Evolutionary conservation across 768 basidiomycete genomes (phyloP), one percentile per base, ranked within the genome.

Genomic region (Baorangia bicolor): DNA sequence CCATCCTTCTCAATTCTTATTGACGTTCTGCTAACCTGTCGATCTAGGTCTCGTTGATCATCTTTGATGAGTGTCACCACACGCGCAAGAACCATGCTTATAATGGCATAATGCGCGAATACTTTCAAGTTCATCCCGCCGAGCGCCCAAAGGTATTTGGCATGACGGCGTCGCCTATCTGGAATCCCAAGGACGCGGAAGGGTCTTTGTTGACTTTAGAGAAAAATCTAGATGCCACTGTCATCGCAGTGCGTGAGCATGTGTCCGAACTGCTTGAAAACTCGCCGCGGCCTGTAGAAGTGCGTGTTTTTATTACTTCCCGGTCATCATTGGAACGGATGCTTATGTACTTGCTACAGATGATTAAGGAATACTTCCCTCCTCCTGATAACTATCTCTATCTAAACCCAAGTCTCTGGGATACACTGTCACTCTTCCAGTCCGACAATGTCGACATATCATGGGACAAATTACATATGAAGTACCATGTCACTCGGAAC

Each of bases 121-220:
- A 85, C 65, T 84, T 78, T 57, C 76, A 76, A 50, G 75, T 68
- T 41, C 77, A 73, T 38, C 63, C 39, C 27, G 47, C 63, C 2
- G 63, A 74, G 20, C 77, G 87, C n/a, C 90, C 91, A 11, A 92
- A 90, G 67, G 78, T 96, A n/a, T 91, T 95, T 57, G 94, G 94
- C 4, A 89, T 96, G 86, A 95, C 94, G 0, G 94, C 94, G 0
- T 93, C 90, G 18, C 93, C 93, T 0, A 84, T 93, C 25, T 92
- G 88, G 87, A 89, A 90, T 58, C 78, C 83, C 13, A 86, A 82
- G 58, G 81, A 91, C 49, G 84, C 90, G 0, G 69, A 74, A 20
- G 80, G 79, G 23, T 88, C 89, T 3, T 73, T 95, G 20, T 66
- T 74, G 21, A 76, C 77, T 0, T 74, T 93, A 3, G 90, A 94